These are phyloP conservation scores for Cercospora brassicicola DNA, from an alignment of 2,329 filamentous ascomycete species.

Conservation along the genomic window DNA sequence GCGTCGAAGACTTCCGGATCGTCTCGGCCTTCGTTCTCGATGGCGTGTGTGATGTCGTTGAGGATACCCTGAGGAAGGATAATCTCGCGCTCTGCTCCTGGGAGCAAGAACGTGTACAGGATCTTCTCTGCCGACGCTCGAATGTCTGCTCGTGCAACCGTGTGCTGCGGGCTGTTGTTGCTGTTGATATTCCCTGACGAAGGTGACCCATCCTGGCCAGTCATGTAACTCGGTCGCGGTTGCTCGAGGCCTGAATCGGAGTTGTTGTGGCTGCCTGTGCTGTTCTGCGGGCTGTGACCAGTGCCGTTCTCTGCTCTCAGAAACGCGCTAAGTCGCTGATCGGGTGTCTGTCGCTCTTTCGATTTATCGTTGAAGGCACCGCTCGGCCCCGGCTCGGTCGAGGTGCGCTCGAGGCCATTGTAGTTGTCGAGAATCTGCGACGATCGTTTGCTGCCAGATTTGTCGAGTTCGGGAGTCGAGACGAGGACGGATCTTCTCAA, in stretches of 20 bases:
- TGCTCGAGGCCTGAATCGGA: constrained; percentile 47
- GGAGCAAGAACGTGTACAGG: constrained; percentile 93
- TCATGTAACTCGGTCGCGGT: constrained; percentile 61
- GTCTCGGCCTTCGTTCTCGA: constrained; percentile 87
- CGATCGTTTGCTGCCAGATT: constrained; percentile 74
- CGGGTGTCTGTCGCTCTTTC: constrained; percentile 59
- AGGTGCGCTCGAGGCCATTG: constrained; percentile 52
- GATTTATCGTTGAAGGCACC: constrained; percentile 47
- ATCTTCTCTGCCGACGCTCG: constrained; percentile 95
- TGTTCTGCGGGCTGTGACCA: constrained; percentile 52
- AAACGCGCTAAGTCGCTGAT: constrained; percentile 89
- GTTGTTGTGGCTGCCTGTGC: constrained; percentile 42
- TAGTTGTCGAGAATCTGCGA: constrained; percentile 68
- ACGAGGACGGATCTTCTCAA: constrained; percentile 89
- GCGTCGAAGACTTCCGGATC: constrained; percentile 97
- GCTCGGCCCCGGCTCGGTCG: constrained; percentile 38
- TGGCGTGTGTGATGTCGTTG: constrained; percentile 77
- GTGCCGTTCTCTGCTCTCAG: constrained; percentile 53
- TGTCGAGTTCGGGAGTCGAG: constrained; percentile 87
- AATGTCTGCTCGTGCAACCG: constrained; percentile 85
- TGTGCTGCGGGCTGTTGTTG: constrained; percentile 79
- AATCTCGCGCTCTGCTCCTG: constrained; percentile 94
- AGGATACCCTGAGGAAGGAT: constrained; percentile 86
- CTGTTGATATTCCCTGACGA: constrained; percentile 54
- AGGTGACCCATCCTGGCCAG: constrained; percentile 45